These are phyloP conservation scores for Podosphaera fusca DNA, from an alignment of 2,329 filamentous ascomycete species.

Conservation along the genomic window DNA sequence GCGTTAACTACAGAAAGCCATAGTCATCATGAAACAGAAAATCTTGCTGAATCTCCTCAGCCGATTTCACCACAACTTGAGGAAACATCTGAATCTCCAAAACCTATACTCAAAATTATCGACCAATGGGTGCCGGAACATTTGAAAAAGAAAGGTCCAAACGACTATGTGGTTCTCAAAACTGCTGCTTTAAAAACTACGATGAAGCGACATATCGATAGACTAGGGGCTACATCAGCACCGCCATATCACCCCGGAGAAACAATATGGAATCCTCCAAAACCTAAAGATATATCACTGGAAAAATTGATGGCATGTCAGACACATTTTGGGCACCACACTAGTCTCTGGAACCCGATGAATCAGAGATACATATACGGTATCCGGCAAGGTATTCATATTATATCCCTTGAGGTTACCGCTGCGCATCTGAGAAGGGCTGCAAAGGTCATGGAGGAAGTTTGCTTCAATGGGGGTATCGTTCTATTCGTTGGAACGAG, in stretches of 20 bases:
- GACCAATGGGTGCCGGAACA: conserved; percentile 4
- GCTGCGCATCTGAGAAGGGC: conserved; percentile 79
- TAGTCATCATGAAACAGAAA: neutral
- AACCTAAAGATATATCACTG: conserved; percentile 60
- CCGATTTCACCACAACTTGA: too few relatives aligned
- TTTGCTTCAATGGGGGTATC: conserved; percentile 59
- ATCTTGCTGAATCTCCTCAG: too few relatives aligned
- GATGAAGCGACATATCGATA: neutral
- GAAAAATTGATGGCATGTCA: conserved; percentile 77
- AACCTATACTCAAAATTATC: conserved; percentile 1
- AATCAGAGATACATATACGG: conserved; percentile 92
- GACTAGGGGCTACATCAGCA: conserved; percentile 22
- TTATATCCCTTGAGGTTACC: conserved; percentile 77
- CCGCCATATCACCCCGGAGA: conserved; percentile 40
- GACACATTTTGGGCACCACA: conserved; percentile 74
- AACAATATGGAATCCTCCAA: conserved; percentile 49
- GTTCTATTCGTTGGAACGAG: conserved; percentile 83
- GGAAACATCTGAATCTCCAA: too few relatives aligned
- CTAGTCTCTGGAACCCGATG: conserved; percentile 77
- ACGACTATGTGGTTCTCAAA: neutral
- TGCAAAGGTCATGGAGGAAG: conserved; percentile 74
- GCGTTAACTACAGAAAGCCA: conserved; percentile 16
- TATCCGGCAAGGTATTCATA: conserved; percentile 67
- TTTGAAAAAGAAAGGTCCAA: neutral
- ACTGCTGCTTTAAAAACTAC: neutral